Base-by-base conservation (phyloP, 108 stramenopile species). In the Mayamaea pseudoterrestris region DNA sequence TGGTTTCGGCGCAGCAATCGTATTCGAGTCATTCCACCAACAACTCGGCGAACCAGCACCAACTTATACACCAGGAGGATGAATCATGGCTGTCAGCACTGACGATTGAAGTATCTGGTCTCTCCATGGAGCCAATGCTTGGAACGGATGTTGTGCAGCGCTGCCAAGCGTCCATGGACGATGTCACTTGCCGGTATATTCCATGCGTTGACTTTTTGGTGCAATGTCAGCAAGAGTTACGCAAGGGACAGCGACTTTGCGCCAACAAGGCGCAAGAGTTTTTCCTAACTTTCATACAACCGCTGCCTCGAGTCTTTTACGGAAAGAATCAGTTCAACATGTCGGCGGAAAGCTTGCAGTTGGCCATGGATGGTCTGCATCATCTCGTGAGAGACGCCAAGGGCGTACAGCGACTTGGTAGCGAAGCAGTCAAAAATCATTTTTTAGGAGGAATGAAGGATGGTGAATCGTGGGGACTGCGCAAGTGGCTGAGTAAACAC, bases 361-460 rank as follows among this genome's bases (percentile, higher is more conserved):
- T 41, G 24, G 88, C 88, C 9, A 42, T 66, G 17, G 8, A 47
- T 6, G 73, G 71, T 34, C 47, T 90, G 8, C 61, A 83, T 35
- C 60, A 47, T 13, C 55, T 90, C 29, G 63, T 65, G 9, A 48
- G 26, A 23, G 78, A 90, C 34, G 66, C 80, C 5, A 57, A 49
- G 37, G 52, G 17, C 2, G 64, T 52, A 8, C 48, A 74, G 34
- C 47, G 55, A 1, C 74, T 72, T 32, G 80, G 80, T 0, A 80
- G 67, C 41, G 88, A 90, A 52, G 68, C 63, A 22, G 69, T 90
- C 27, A 90, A 90, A 57, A 90, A 85, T 42, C 64, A 71, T 0
- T 84, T 90, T 60, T 49, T 90, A 54, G 88, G 88, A 9, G 88
- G 88, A 21, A 90, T 90, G 83, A 71, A 83, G 27, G 88, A 90